phyloP scores from a whole-genome alignment of 2,329 filamentous ascomycete species.

The Acephala macrosclerotiorum region DNA sequence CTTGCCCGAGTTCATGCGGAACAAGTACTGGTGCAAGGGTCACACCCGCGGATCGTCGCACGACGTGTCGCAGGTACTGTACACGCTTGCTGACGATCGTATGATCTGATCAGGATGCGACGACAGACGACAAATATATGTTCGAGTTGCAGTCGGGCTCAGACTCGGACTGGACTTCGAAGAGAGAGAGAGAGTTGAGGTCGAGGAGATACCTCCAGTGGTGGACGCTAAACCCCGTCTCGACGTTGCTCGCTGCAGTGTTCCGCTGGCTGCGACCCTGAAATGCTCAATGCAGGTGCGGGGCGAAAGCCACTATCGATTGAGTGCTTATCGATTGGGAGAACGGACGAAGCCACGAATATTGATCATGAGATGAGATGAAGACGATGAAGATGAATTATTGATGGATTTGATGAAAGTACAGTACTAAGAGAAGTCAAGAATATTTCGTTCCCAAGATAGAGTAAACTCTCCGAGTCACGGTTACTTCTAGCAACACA shows the following conservation, averaged over 20 bases:
- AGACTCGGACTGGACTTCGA: not conserved
- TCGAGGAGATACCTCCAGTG: not conserved
- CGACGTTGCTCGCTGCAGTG: not conserved
- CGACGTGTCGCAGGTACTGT: slow-evolving; percentile 22
- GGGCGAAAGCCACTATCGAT: slow-evolving; percentile 4
- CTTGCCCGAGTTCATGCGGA: slow-evolving; percentile 18
- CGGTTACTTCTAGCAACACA: not conserved
- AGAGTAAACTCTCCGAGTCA: slow-evolving; percentile 1
- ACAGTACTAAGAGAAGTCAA: not conserved
- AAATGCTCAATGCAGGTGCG: slow-evolving; percentile 11
- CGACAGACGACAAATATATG: not conserved
- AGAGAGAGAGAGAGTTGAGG: too few relatives aligned
- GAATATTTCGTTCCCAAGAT: too few relatives aligned
- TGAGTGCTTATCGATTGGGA: not conserved
- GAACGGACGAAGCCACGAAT: not conserved
- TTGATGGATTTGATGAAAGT: slow-evolving; percentile 8
- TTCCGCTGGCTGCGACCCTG: slow-evolving; percentile 9
- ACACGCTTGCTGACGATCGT: slow-evolving; percentile 1
- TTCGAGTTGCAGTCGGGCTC: not conserved
- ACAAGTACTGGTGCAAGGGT: slow-evolving; percentile 1
- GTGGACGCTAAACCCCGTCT: not conserved
- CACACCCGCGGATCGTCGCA: slow-evolving; percentile 12
- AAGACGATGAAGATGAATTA: slow-evolving; percentile 7
- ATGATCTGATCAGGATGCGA: slow-evolving; percentile 11
- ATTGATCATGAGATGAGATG: slow-evolving; percentile 8